Evolutionary conservation across 495 filamentous ascomycete species (phyloP).

Genomic region (Trichoderma gamsii): DNA sequence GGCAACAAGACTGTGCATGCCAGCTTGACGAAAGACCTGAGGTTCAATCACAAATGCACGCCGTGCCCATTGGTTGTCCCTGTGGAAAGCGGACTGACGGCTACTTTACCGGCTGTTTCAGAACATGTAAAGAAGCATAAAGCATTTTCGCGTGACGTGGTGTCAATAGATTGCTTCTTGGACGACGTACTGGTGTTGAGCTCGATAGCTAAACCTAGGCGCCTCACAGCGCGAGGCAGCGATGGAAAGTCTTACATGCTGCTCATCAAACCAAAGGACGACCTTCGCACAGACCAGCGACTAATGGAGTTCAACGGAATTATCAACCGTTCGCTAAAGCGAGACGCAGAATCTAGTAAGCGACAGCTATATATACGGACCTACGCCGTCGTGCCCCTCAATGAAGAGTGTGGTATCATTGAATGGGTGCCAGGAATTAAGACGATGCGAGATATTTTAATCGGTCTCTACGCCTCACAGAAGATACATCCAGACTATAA

Average conservation of each 20-base stretch:
- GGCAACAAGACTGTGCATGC: constrained; percentile 58
- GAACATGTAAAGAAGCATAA: constrained; percentile 67
- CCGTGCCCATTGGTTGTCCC: constrained; percentile 84
- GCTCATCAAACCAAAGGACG: constrained; percentile 95
- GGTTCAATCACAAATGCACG: constrained; percentile 76
- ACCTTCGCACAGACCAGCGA: constrained; percentile 91
- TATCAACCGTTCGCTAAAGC: constrained; percentile 90
- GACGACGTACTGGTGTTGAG: constrained; percentile 86
- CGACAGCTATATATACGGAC: constrained; percentile 84
- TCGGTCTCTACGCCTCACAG: constrained; percentile 66
- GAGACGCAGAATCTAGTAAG: constrained; percentile 82
- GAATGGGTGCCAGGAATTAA: constrained; percentile 98
- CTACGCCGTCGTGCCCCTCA: constrained; percentile 91
- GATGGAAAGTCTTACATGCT: constrained; percentile 84
- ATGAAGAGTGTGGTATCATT: constrained; percentile 95
- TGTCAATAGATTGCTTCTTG: constrained; percentile 55
- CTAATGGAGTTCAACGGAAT: constrained; percentile 99
- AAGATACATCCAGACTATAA: constrained; percentile 50
- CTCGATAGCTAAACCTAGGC: constrained; percentile 87
- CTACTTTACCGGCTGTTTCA: constrained; percentile 69
- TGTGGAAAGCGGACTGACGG: constrained; percentile 74
- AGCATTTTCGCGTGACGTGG: constrained; percentile 64
- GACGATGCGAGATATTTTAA: constrained; percentile 85
- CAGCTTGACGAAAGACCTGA: constrained; percentile 65
- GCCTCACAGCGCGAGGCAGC: constrained; percentile 78